Base-by-base conservation (phyloP, 2,329 filamentous ascomycete species). In the Stagonosporopsis vannaccii region DNA sequence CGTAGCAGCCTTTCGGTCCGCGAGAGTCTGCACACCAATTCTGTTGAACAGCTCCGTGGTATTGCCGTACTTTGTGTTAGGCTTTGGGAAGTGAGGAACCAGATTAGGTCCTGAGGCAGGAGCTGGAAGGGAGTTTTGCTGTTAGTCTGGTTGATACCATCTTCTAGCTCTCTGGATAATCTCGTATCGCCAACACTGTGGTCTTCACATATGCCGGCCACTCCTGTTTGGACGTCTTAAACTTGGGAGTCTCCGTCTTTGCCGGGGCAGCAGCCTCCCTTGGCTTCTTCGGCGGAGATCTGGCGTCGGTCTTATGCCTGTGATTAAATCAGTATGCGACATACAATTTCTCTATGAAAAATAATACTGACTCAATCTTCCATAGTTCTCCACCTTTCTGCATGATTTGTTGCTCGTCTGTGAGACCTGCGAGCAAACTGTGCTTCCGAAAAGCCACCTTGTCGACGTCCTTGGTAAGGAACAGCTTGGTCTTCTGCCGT, bases 41-140 rank as follows among this genome's bases (percentile, higher is more conserved):
- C 51, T 51, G 4, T 57, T 30, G 39, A 63, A 66, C 9, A 62
- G n/a, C 51, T 66, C 64, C 8, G 39, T 58, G 12, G 30, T 58
- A 12, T 60, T 60, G 12, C 59, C 55, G 41, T 65, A 63, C 28
- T 47, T 50, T 1, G 42, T 43, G 13, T 62, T 62, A 19, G 40
- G 49, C 26, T 58, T 63, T 1, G 49, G 49, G 30, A 60, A 60
- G 39, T 51, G 48, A 35, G 56, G 41, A 23, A 63, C 7, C 53
- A 54, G 4, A 43, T 51, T 13, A 63, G 23, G 23, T 63, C 63
- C 13, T 30, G 23, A 3, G 59, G 59, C 15, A 52, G 40, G 4
- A 63, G 45, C 11, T 22, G 17, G 37, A 50, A 63, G 17, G 56
- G 53, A 6, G 47, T 33, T 35, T 60, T 58, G 20, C 56, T 45